Base-by-base conservation (phyloP, 805 yeast species). In the Yarrowia bubula region DNA sequence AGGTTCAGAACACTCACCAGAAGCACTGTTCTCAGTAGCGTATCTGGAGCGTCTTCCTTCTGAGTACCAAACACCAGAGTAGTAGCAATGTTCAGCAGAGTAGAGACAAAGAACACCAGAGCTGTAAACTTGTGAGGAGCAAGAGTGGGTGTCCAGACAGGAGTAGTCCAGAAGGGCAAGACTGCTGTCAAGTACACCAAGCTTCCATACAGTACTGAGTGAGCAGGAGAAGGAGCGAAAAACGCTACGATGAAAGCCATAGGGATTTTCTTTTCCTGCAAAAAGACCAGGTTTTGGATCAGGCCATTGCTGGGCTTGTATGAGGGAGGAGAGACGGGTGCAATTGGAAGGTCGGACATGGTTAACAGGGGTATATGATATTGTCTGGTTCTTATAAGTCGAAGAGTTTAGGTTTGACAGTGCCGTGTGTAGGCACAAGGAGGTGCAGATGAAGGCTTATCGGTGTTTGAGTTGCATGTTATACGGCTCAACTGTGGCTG, bases 111-210 rank as follows among this genome's bases (percentile, higher is more conserved):
- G 39, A 48, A 48, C 15, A 48, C 53, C 18, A 48, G 8, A 10
- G 53, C 53, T 33, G 53, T 48, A 39, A 48, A 48, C 6, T 48
- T 48, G 15, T 48, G 53, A 28, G 53, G 53, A 11, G 38, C 38
- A 15, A 48, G 32, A 28, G 32, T 48, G 8, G 53, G 53, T 1
- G 39, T 33, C 31, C n/a, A 17, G 11, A 8, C 17, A 0, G 53
- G 53, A 11, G 53, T 38, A 1, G 39, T 48, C 53, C 53, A 48
- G 15, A 48, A 48, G 11, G 53, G 53, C 15, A 48, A 8, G 7
- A 48, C 33, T 11, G 53, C 10, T 5, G 53, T 32, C 4, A 39
- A 47, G 38, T 1, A 47, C 14, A n/a, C 38, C 51, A 37, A 32
- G 3, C 28, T 5, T 22, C 28, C 28, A 22, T 22, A 22, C 28